Base-by-base conservation (phyloP, 2,329 filamentous ascomycete species). In the Thielaviopsis euricoi region DNA sequence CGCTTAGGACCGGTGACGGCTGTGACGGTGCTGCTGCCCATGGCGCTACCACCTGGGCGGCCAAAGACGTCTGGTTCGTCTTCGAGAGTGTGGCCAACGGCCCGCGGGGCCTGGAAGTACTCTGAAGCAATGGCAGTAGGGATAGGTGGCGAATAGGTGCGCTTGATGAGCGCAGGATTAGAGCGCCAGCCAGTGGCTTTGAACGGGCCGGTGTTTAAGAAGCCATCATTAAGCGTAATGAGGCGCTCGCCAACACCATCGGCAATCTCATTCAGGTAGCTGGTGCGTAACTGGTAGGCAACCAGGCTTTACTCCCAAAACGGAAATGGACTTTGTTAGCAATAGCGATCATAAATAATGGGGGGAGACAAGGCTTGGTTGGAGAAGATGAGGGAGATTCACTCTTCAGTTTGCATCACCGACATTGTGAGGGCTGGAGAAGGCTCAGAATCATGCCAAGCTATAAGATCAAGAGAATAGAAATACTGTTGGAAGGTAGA, bases 221-320 rank as follows among this genome's bases (percentile, higher is more conserved):
- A 85, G 62, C 78, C 77, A 66, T 89, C 83, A 69, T 91, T 87
- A 61, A 94, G 79, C 46, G 83, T 88, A 67, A 94, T 87, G 48
- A 93, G 77, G 21, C 87, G 83, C 69, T 94, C 88, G 63, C 87
- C 87, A 7, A 93, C 86, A 61, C 87, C 88, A 67, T 94, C 87
- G 63, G 86, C 85, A 63, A 90, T 83, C 62, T 87, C 81, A 63
- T 83, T 82, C 40, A 94, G 80, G 67, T 93, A 93, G 65, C 84
- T 84, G 43, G 85, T 85, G 56, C 87, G 85, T 58, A 94, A 76
- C 69, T 89, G 86, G 72, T 91, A 91, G 59, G 87, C 81, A 51
- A 90, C 85, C 69, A 93, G 83, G 68, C 86, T 89, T 13, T 17
- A 26, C 7, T 21, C 49, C 10, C 52, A 3, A 49, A 25, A 54